A percentile compares a stretch with the other conserved stretches of the same genome.
Evolutionary conservation across 176 grass and related monocot genomes (phyloP).

Genomic region (Carex scoparia): DNA sequence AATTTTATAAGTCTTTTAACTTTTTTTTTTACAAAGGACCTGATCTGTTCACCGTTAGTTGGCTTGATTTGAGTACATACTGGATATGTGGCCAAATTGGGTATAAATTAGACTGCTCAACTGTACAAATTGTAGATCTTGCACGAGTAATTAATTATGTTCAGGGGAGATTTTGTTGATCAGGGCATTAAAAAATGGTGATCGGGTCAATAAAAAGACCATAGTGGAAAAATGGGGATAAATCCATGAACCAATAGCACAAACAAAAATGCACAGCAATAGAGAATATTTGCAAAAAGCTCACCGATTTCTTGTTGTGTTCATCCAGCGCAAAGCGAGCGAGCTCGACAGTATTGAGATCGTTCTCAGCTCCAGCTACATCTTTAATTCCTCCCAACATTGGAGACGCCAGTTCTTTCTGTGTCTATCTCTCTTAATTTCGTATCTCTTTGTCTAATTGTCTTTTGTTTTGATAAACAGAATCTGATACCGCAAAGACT

Average conservation of each 20-base stretch:
- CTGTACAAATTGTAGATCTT: not conserved
- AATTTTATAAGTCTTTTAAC: too few relatives aligned
- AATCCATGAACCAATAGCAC: not conserved
- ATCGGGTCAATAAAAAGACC: too few relatives aligned
- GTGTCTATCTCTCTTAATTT: slow-evolving; percentile 18
- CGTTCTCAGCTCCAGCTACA: slow-evolving; percentile 39
- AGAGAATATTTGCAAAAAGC: not conserved
- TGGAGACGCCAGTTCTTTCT: not conserved
- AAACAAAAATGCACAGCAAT: not conserved
- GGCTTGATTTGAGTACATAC: not conserved
- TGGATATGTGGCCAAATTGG: not conserved
- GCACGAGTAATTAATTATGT: not conserved
- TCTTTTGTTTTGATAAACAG: not conserved
- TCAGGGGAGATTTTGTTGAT: not conserved
- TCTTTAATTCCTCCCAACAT: slow-evolving; percentile 36
- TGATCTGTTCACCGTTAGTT: not conserved
- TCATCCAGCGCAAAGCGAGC: slow-evolving; percentile 72
- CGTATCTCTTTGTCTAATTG: not conserved
- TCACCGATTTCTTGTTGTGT: slow-evolving; percentile 83
- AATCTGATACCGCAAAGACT: slow-evolving; percentile 2
- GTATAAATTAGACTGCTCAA: not conserved
- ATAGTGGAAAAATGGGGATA: not conserved
- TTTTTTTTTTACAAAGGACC: not conserved
- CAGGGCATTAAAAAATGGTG: not conserved
- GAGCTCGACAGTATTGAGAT: slow-evolving; percentile 44